These are phyloP conservation scores for Epichloe sylvatica DNA, from an alignment of 2,329 filamentous ascomycete species.

Conservation along the genomic window DNA sequence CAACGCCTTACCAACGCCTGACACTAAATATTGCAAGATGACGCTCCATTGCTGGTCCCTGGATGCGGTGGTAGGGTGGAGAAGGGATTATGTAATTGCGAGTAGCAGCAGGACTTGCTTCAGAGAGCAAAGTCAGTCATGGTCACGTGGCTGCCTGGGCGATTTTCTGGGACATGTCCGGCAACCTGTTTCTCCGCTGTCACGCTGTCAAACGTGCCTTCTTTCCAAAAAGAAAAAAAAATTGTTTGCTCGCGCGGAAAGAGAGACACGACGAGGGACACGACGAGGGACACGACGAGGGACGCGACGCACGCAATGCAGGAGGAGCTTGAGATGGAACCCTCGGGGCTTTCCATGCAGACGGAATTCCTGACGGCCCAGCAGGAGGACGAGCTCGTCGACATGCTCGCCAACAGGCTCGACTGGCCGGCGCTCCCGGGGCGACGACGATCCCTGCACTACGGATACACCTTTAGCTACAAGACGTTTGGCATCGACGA, in stretches of 20 bases:
- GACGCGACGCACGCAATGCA: slow-evolving; percentile 10
- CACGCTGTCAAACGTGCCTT: no score
- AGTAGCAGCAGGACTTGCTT: no score
- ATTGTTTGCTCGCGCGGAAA: no score
- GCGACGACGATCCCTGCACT: slow-evolving; percentile 22
- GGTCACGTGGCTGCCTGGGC: background rate
- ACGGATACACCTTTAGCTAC: slow-evolving; percentile 44
- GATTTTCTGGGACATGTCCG: no score
- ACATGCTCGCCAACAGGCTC: slow-evolving; percentile 6
- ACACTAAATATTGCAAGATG: no score
- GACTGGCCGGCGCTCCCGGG: slow-evolving; percentile 5
- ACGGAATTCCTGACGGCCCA: slow-evolving; percentile 31
- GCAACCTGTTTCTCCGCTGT: no score
- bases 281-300: background rate
- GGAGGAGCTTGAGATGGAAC: slow-evolving; percentile 12
- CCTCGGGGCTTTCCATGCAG: slow-evolving; percentile 29
- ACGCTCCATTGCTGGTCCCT: no score
- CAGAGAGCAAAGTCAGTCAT: background rate
- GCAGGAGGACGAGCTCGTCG: slow-evolving; percentile 30
- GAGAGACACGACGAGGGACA: background rate
- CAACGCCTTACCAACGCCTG: no score
- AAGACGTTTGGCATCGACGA: slow-evolving; percentile 40
- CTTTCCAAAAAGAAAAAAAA: background rate
- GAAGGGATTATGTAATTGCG: no score
- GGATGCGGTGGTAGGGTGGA: no score